These are phyloP conservation scores for Gracilaria gracilis DNA, from an alignment of 23 red algal species.

Conservation along the genomic window DNA sequence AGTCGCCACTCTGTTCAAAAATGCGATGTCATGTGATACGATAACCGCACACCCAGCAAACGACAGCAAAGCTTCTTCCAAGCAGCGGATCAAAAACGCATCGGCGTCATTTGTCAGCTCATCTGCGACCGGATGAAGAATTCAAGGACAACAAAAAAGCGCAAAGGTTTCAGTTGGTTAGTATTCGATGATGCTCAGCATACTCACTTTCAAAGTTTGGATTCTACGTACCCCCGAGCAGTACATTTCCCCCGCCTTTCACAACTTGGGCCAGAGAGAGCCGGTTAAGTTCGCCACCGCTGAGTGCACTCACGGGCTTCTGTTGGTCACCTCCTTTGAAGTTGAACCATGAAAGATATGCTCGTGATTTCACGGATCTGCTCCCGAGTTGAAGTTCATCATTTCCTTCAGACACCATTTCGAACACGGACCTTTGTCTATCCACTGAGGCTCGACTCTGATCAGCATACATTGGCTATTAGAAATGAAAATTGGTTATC, in stretches of 20 bases:
- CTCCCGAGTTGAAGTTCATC: slow-evolving; percentile 79
- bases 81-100: slow-evolving; percentile 67
- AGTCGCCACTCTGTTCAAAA: slow-evolving; percentile 83
- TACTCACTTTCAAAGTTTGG: background rate
- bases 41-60: slow-evolving; percentile 86
- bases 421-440: slow-evolving; percentile 81
- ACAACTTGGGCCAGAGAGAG: slow-evolving; percentile 86
- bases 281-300: slow-evolving; percentile 86
- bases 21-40: slow-evolving; percentile 87
- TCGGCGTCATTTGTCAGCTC: slow-evolving; percentile 92
- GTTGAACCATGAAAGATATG: slow-evolving; percentile 95
- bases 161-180: no score
- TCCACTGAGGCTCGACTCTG: slow-evolving; percentile 80
- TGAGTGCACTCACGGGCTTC: slow-evolving; percentile 79
- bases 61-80: slow-evolving; percentile 88
- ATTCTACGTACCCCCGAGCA: slow-evolving; percentile 64
- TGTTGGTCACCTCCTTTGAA: slow-evolving; percentile 89
- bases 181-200: background rate
- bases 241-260: slow-evolving; percentile 85
- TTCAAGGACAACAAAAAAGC: background rate
- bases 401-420: slow-evolving; percentile 69
- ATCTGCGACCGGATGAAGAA: slow-evolving; percentile 22
- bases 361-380: slow-evolving; percentile 76
- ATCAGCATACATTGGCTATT: slow-evolving; percentile 91
- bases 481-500: background rate